Base-by-base conservation (phyloP, 2,329 filamentous ascomycete genomes). In the Fusarium sp. region DNA sequence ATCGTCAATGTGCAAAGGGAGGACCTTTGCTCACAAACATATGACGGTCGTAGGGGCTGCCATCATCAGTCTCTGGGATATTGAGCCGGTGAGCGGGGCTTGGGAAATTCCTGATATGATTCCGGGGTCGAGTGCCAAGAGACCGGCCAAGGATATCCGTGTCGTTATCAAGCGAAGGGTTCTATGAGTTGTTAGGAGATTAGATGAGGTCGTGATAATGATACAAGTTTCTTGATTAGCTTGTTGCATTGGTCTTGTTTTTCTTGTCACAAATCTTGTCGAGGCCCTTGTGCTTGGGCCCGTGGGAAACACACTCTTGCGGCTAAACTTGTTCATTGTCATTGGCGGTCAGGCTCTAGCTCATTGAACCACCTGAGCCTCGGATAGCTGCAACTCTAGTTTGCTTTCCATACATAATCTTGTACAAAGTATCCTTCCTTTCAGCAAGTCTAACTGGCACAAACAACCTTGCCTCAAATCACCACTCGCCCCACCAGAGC, bases 1-100 rank as follows among this genome's bases (percentile, higher is more conserved):
- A 3, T 31, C 69, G 43, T 71, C 58, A 2, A 76, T 79, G 59
- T 79, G 76, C 27, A 79, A 78, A 60, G 77, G 77, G 1, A 68
- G 77, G 9, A 75, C 76, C 1, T 79, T 79, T 63, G 77, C 77
- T 2, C 77, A 78, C 7, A 79, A 77, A 22, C 74, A 78, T 31
- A 71, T 79, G 5, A 58, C 78, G 18, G 48, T 62, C 13, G 39
- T 74, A 6, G 64, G 63, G 2, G 73, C 73, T 10, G 65, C 73
- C 48, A 50, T 76, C 10, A 6, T 69, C 7, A 75, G 65, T 48
- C 68, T 76, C 10, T 76, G 74, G 74, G 61, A 76, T 27, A 67
- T 76, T 13, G 31, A 31, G 7, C 73, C 71, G 3, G 65, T n/a
- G 3, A 54, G 22, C 8, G 65, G 61, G 41, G 16, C 10, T 10